Evolutionary conservation across 2,329 filamentous ascomycete species (phyloP), one percentile per base, ranked within the genome.

Genomic region (Alternaria sp.): DNA sequence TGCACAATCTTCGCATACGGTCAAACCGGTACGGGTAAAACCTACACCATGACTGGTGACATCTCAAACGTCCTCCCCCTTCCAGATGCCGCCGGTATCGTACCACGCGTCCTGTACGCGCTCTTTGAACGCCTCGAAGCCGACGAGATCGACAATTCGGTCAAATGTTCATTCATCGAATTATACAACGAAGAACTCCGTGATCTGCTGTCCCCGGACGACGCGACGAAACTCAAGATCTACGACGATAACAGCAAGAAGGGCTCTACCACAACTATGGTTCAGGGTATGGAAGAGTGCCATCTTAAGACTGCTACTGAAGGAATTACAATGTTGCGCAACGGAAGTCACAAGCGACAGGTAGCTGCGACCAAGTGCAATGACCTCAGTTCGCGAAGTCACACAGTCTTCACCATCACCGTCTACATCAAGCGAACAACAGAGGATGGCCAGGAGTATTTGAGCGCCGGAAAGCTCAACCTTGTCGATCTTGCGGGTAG

Each of bases 331-430:
- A 85, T 97, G 63, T 86, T 99, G 46, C 92, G 95, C 70, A 86
- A 90, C 65, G 96, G 95, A 63, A 97, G 93, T 78, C 86, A 95
- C 80, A 96, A 94, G 79, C 91, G 95, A 51, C 95, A 99, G 79
- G 95, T 99, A n/a, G 96, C 95, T 6, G 93, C 96, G 4, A 99
- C 95, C n/a, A 98, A 98, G 80, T 99, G 95, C 86, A 99, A 99
- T 77, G 95, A 99, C 72, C 87, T 98, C 56, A 97, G 94, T 80
- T 97, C 94, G 71, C 89, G 95, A 78, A 97, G 94, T 82, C 96
- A 99, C 75, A 99, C 95, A 0, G 91, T 99, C 22, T 99, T 99
- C 75, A 98, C 95, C 7, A 92, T 99, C 61, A 97, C 94, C 1
- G 92, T 94, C 0, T 93, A 94, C 74, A 90, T 93, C 72, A 97